phyloP scores from a whole-genome alignment of 148 eudicot genomes.

The Vaccinium myrtillus region DNA sequence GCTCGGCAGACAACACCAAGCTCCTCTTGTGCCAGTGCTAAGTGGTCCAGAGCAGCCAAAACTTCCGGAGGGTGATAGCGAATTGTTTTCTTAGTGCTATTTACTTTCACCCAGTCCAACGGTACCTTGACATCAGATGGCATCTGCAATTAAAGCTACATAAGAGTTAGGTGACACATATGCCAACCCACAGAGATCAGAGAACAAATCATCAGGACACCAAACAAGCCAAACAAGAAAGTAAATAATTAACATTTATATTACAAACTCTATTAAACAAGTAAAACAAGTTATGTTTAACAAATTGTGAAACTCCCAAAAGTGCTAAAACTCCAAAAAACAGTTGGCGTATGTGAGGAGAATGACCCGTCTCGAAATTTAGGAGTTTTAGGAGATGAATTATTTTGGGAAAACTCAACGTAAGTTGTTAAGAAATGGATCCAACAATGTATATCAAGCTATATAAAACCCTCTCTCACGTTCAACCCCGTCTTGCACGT shows the following conservation, averaged over 20 bases:
- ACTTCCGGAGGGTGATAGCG: conserved; percentile 96
- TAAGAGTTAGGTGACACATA: conserved; percentile 5
- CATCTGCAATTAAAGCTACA: conserved; percentile 47
- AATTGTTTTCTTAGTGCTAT: conserved; percentile 87
- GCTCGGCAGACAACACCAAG: conserved; percentile 65
- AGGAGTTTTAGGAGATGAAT: too few relatives aligned
- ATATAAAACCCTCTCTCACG: too few relatives aligned
- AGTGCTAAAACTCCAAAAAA: too few relatives aligned
- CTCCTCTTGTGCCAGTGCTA: conserved; percentile 79
- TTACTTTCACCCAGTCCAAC: conserved; percentile 81
- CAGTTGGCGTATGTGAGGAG: too few relatives aligned
- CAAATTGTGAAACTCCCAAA: background rate
- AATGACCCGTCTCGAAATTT: too few relatives aligned
- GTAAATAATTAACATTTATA: background rate
- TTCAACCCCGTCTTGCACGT: too few relatives aligned
- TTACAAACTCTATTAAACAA: background rate
- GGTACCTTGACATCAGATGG: conserved; percentile 72
- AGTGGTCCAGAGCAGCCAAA: conserved; percentile 63
- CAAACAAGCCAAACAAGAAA: background rate
- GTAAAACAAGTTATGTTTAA: background rate
- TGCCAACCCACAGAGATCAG: background rate
- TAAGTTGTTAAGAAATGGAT: too few relatives aligned
- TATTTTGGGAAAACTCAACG: too few relatives aligned
- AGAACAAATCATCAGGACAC: background rate
- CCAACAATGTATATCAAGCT: too few relatives aligned